Evolutionary conservation across 768 basidiomycete species (phyloP), one percentile per base, ranked within the genome.

Genomic region (Mrakia hoshinonis): DNA sequence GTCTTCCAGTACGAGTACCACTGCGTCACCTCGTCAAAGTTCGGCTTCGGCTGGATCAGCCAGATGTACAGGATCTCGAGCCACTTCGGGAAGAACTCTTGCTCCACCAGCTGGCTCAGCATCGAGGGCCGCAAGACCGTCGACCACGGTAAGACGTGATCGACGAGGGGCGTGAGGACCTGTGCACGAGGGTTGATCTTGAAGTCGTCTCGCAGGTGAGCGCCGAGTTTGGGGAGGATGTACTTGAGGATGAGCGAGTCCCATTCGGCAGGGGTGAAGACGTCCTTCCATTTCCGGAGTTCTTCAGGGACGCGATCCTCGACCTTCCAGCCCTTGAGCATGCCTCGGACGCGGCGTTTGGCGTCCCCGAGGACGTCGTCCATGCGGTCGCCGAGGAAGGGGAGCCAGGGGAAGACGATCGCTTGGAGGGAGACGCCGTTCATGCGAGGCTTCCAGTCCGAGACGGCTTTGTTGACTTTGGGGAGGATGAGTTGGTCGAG

Each of bases 11-110:
- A 73, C 24, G 66, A 52, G 60, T 73, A 73, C 96, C 96, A 99
- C 72, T 89, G 85, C 3, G 89, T 89, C 12, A 99, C 92, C 79
- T 98, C 92, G 75, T 89, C 91, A 75, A 92, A 89, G 81, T 87
- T 93, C 76, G 89, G 89, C 58, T 82, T 85, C 0, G 92, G 91
- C 76, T 92, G 90, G n/a, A 89, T 83, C 49, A 99, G 87, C 96
- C 96, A 98, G 55, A 91, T 80, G 77, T 94, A 88, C 29, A 99
- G 82, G 26, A 90, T 87, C 62, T 92, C 89, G 72, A 98, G 83
- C 93, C 94, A 99, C 78, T 96, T 95, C 4, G 92, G 91, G 84
- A 97, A 97, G 82, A 98, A 95, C 76, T 92, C 92, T 6, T 85
- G 84, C 78, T 95, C 91, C 74, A 99, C 81, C 15, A 99, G 81